These are phyloP conservation scores for Aspergillus indologenus DNA, from an alignment of 495 filamentous ascomycete genomes.

Conservation along the genomic window DNA sequence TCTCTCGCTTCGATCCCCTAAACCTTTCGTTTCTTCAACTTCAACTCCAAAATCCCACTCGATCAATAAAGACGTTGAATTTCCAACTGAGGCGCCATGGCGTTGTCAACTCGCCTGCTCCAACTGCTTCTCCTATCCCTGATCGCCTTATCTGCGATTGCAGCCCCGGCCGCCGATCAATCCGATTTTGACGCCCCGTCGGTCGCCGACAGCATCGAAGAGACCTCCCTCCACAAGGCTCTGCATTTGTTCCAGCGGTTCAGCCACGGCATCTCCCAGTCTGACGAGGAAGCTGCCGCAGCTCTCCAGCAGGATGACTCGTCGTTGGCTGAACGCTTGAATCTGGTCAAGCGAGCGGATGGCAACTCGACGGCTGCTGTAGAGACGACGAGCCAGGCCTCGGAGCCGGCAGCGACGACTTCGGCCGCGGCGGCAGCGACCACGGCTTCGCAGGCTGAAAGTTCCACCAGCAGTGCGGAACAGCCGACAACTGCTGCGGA, in stretches of 20 bases:
- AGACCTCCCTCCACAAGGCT: constrained; percentile 44
- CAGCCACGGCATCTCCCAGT: constrained; percentile 49
- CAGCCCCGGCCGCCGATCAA: constrained; percentile 17
- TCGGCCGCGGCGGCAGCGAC: constrained; percentile 16
- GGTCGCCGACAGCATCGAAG: constrained; percentile 30
- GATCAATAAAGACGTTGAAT: not conserved
- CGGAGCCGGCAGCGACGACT: constrained; percentile 14
- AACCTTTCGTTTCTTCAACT: not conserved
- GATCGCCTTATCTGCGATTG: constrained; percentile 27
- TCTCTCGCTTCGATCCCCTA: not conserved
- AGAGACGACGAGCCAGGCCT: constrained; percentile 3
- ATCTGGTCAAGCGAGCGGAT: constrained; percentile 37
- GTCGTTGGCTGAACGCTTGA: constrained; percentile 41
- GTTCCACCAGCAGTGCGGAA: not conserved
- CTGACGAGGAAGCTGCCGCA: constrained; percentile 46
- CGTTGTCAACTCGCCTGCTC: constrained; percentile 20
- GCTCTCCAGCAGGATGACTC: constrained; percentile 47
- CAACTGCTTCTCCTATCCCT: constrained; percentile 27
- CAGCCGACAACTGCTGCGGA: not conserved
- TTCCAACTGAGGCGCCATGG: constrained; percentile 4
- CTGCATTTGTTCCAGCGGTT: constrained; percentile 50
- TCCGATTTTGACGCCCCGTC: constrained; percentile 13
- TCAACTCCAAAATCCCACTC: not conserved
- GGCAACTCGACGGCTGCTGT: constrained; percentile 29
- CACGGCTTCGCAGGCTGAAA: constrained; percentile 5